Evolutionary conservation across 2,329 filamentous ascomycete species (phyloP), one percentile per base, ranked within the genome.

Genomic region (Aureobasidium sp.): DNA sequence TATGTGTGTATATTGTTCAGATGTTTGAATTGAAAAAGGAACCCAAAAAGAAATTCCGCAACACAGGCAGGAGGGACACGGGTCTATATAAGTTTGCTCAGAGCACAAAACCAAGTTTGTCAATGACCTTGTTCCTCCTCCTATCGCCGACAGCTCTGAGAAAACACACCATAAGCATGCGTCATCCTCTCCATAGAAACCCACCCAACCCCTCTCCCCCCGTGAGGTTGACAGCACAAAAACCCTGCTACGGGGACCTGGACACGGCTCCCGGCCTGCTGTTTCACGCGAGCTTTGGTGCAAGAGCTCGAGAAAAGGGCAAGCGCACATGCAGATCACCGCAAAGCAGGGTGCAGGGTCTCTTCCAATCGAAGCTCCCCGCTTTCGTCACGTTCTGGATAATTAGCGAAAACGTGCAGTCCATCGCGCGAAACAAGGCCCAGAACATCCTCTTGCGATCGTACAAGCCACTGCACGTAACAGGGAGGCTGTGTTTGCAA

Each of bases 291-390:
- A 27, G 14, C 36, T 51, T 47, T 25, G 20, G 22, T 41, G 36
- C 20, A 36, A n/a, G 22, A 31, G 45, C 29, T 48, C 45, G 45
- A 29, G 7, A 27, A 7, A 8, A 27, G 42, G 12, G 36, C 36
- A 31, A 49, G 27, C 45, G 27, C 45, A 49, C 9, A 11, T 53
- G 49, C 25, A n/a, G 36, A 55, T 42, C 51, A 41, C 11, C 36
- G 31, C 9, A 22, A 34, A 25, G 22, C 22, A 25, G 22, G 22
- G 22, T 25, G 20, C 29, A 31, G 37, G 51, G 51, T 44, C 39
- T 44, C 17, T 27, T 27, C 53, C 53, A 57, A 57, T 57, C 53
- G 53, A 57, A 55, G 20, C 41, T 36, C 53, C 53, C 53, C 53
- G 41, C 53, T 57, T 57, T 45, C 27, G 39, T 34, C 53, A 45